Conservation (phyloP, 2,329 filamentous ascomycete genomes). For the Neopestalotiopsis rosae region DNA sequence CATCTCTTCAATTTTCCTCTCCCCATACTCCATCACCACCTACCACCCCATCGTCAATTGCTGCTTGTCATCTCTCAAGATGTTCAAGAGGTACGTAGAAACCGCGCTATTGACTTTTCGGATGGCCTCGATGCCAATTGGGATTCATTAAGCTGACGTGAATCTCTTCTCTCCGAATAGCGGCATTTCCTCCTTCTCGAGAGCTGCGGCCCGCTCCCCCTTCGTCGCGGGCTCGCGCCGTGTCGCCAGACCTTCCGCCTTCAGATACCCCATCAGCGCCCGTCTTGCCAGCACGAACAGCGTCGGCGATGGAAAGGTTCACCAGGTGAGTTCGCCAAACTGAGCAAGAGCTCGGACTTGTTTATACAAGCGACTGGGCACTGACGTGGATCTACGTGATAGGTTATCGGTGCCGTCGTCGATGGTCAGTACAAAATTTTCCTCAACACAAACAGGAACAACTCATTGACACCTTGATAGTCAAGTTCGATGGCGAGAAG, state of each 20-base stretch:
- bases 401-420: conserved; percentile 98
- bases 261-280: conserved; percentile 61
- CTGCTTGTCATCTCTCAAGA: conserved; percentile 75
- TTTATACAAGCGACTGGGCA: conserved; percentile 33
- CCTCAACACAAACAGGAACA: conserved; percentile 1
- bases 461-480: conserved; percentile 54
- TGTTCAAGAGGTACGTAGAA: conserved; percentile 79
- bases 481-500: conserved; percentile 95
- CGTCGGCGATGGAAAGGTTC: conserved; percentile 70
- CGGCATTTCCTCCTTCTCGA: conserved; percentile 70
- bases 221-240: conserved; percentile 63
- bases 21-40: conserved; percentile 47
- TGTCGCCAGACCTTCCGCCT: conserved; percentile 60
- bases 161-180: conserved; percentile 46
- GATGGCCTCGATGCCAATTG: conserved; percentile 48
- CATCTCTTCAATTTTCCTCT: conserved; percentile 31
- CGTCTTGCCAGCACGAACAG: conserved; percentile 64
- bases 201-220: conserved; percentile 66
- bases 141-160: conserved; percentile 55
- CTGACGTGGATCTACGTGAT: conserved; percentile 64
- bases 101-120: conserved; percentile 34
- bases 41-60: conserved; percentile 65
- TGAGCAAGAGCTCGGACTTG: neutral
- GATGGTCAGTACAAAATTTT: conserved; percentile 73
- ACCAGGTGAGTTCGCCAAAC: conserved; percentile 60